These are phyloP conservation scores for Kingdonia uniflora DNA, from an alignment of 164 flowering plant genomes.

Conservation along the genomic window DNA sequence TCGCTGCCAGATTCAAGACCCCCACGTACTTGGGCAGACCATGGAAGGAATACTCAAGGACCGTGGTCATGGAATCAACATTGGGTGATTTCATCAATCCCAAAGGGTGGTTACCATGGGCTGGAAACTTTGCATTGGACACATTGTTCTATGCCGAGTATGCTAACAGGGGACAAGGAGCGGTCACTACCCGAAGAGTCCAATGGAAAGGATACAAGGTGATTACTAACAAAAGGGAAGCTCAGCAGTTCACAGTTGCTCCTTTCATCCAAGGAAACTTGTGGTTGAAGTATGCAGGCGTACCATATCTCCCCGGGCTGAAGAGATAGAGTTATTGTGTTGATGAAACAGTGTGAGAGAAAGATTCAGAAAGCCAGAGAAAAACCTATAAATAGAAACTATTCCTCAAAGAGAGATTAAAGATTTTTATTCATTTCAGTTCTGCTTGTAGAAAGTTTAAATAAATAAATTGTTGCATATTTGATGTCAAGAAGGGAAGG, in stretches of 20 bases:
- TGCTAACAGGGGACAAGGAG: slow-evolving; percentile 37
- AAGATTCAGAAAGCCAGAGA: too few relatives aligned
- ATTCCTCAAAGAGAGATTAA: too few relatives aligned
- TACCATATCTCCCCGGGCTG: slow-evolving; percentile 21
- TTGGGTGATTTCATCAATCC: slow-evolving; percentile 41
- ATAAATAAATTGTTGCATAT: too few relatives aligned
- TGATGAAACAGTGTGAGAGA: background rate
- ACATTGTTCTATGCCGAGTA: slow-evolving; percentile 42
- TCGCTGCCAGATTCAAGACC: slow-evolving; percentile 17
- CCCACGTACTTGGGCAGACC: slow-evolving; percentile 45
- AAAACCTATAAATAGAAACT: too few relatives aligned
- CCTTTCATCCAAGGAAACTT: slow-evolving; percentile 22
- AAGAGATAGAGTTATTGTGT: slow-evolving; percentile 4
- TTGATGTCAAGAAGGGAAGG: too few relatives aligned
- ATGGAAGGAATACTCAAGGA: slow-evolving; percentile 42
- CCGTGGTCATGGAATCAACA: slow-evolving; percentile 39
- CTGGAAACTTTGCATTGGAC: slow-evolving; percentile 24
- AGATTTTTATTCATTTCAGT: too few relatives aligned
- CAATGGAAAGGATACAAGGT: slow-evolving; percentile 28
- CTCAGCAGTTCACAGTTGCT: slow-evolving; percentile 25
- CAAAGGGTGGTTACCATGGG: slow-evolving; percentile 44
- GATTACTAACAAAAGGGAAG: slow-evolving; percentile 20
- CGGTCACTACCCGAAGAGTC: slow-evolving; percentile 21
- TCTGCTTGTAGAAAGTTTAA: too few relatives aligned
- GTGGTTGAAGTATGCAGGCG: slow-evolving; percentile 22